Percentiles rank a stretch among this genome's conserved stretches.
phyloP scores from a whole-genome alignment of 352 stramenopile genomes.

The Globisporangium solare region DNA sequence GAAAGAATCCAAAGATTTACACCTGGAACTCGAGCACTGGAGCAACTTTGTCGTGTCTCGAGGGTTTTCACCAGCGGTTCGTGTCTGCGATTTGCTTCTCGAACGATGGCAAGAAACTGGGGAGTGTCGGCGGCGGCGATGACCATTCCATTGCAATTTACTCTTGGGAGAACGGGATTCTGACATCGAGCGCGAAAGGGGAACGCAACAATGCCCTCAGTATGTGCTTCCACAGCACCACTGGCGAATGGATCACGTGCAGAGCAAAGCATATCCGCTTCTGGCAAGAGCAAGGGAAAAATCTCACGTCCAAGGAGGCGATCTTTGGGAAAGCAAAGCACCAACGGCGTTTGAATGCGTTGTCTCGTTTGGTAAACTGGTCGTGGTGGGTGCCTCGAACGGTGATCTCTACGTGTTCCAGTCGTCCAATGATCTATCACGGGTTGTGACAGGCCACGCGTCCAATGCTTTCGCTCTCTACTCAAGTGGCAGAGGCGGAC shows the following conservation, averaged over 20 bases:
- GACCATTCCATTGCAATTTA: conserved; percentile 86
- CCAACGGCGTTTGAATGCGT: conserved; percentile 47
- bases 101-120: conserved; percentile 59
- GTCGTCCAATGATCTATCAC: conserved; percentile 37
- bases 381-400: conserved; percentile 56
- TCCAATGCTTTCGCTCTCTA: conserved; percentile 44
- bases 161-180: conserved; percentile 50
- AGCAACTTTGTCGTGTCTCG: conserved; percentile 37
- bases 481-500: conserved; percentile 18
- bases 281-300: conserved; percentile 67
- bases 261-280: conserved; percentile 73
- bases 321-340: conserved; percentile 59
- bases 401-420: conserved; percentile 79
- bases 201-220: conserved; percentile 51
- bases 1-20: conserved; percentile 79
- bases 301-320: conserved; percentile 63
- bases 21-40: conserved; percentile 50
- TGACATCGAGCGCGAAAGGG: conserved; percentile 49
- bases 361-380: conserved; percentile 37
- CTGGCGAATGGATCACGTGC: conserved; percentile 62
- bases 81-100: conserved; percentile 72
- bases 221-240: conserved; percentile 42
- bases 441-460: conserved; percentile 49
- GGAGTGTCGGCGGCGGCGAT: conserved; percentile 72
- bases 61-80: conserved; percentile 78